A percentile compares a stretch with the other conserved stretches of the same genome.
These are phyloP conservation scores for Hypericum androsaemum DNA, from an alignment of 345 rosid species.

Conservation along the genomic window DNA sequence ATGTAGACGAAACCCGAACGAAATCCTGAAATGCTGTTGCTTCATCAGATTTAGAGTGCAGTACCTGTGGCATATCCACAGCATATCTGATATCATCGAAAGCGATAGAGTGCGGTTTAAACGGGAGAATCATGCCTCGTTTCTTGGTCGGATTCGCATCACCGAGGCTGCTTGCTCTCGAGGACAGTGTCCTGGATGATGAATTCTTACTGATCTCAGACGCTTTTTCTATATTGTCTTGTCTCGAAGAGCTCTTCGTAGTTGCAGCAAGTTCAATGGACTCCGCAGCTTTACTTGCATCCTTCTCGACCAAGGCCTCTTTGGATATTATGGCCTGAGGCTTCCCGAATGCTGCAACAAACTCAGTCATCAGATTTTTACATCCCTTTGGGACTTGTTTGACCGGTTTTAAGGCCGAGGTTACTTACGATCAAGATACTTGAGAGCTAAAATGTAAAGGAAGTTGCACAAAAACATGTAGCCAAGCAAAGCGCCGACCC, in stretches of 20 bases:
- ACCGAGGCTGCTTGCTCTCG: neutral
- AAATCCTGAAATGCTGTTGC: too few relatives aligned
- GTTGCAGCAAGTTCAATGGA: neutral
- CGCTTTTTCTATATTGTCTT: conserved; percentile 4
- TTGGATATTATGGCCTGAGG: conserved; percentile 12
- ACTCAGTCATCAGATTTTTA: neutral
- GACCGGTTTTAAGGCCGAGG: too few relatives aligned
- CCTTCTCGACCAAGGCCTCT: conserved; percentile 6
- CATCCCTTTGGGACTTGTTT: neutral
- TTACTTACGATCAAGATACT: conserved; percentile 6
- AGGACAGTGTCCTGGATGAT: neutral
- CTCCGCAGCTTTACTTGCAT: conserved; percentile 8
- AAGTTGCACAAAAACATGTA: conserved; percentile 2
- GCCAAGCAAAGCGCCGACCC: conserved; percentile 8
- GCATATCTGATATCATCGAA: too few relatives aligned
- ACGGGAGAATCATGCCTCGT: conserved; percentile 18
- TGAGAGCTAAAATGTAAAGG: conserved; percentile 4
- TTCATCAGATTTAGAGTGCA: too few relatives aligned
- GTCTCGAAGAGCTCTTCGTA: neutral
- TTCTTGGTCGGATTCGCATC: conserved; percentile 2
- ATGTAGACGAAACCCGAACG: too few relatives aligned
- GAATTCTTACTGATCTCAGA: neutral
- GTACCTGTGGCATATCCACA: too few relatives aligned
- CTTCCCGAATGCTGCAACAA: conserved; percentile 5
- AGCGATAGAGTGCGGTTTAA: neutral